Evolutionary conservation across 1,284 basidiomycete species (phyloP).

Genomic region (Phenoliferia sp.): DNA sequence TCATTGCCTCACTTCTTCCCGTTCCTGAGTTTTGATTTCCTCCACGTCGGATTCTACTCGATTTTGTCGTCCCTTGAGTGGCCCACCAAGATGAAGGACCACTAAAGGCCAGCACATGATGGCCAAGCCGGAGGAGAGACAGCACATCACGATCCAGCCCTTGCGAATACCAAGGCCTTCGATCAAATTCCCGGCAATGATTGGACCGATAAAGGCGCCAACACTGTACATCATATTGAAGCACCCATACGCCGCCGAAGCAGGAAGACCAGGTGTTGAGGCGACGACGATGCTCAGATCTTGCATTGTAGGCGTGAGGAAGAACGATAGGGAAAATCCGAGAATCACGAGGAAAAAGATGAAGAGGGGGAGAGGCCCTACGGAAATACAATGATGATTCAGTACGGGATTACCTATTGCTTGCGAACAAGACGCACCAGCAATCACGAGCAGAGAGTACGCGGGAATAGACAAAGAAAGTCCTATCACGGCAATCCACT

Average conservation of each 20-base stretch:
- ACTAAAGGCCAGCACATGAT: neutral
- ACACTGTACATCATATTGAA: slow-evolving; percentile 30
- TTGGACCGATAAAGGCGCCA: slow-evolving; percentile 33
- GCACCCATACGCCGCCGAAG: slow-evolving; percentile 9
- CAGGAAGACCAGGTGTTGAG: slow-evolving; percentile 5
- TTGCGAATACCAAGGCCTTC: slow-evolving; percentile 8
- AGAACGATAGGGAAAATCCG: slow-evolving; percentile 18
- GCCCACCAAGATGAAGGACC: slow-evolving; percentile 14
- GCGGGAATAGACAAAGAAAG: slow-evolving; percentile 17
- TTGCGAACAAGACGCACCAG: neutral
- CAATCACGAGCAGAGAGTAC: slow-evolving; percentile 30
- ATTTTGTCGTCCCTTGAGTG: neutral
- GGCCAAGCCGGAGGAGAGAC: slow-evolving; percentile 3
- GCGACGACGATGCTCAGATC: slow-evolving; percentile 25
- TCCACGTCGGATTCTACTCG: too few species aligned
- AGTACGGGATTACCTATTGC: neutral
- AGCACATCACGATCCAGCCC: slow-evolving; percentile 18
- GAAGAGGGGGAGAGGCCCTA: slow-evolving; percentile 30
- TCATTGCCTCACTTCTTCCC: too few species aligned
- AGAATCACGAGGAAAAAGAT: slow-evolving; percentile 31
- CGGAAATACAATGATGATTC: neutral
- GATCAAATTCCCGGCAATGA: slow-evolving; percentile 33
- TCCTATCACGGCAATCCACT: slow-evolving; percentile 24
- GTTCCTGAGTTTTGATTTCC: too few species aligned
- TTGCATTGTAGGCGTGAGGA: slow-evolving; percentile 26